These are phyloP conservation scores for Canna indica DNA, from an alignment of 176 grass and related monocot species.

Conservation along the genomic window DNA sequence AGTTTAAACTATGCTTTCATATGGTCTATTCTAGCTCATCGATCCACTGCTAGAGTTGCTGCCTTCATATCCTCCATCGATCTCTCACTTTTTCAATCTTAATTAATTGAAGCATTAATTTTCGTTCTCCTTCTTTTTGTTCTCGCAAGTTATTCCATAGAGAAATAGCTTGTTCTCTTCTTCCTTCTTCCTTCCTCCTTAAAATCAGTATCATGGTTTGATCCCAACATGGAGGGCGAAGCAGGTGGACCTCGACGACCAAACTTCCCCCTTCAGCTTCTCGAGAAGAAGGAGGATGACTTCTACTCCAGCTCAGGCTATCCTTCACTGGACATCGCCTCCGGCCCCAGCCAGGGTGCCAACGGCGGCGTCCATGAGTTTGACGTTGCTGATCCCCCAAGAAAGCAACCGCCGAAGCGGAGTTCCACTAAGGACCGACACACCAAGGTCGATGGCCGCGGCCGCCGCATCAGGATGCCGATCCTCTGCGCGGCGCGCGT, in stretches of 20 bases:
- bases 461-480: constrained; percentile 88
- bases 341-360: constrained; percentile 7
- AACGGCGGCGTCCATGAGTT: background rate
- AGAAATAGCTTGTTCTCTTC: constrained; percentile 1
- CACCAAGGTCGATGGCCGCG: constrained; percentile 88
- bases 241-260: constrained; percentile 54
- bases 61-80: background rate
- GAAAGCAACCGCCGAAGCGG: constrained; percentile 51
- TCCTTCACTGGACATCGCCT: constrained; percentile 23
- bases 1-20: background rate
- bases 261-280: constrained; percentile 81
- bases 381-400: constrained; percentile 22
- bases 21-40: no score
- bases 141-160: background rate
- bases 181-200: constrained; percentile 15
- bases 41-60: no score
- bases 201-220: background rate
- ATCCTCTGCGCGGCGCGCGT: constrained; percentile 81
- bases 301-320: constrained; percentile 51
- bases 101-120: background rate
- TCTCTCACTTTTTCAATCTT: background rate
- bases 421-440: constrained; percentile 85
- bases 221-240: constrained; percentile 49
- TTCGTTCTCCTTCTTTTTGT: background rate
- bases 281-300: constrained; percentile 76